Conservation (phyloP, 225 moss, liverwort and hornwort species). For the Sphagnum contortum region DNA sequence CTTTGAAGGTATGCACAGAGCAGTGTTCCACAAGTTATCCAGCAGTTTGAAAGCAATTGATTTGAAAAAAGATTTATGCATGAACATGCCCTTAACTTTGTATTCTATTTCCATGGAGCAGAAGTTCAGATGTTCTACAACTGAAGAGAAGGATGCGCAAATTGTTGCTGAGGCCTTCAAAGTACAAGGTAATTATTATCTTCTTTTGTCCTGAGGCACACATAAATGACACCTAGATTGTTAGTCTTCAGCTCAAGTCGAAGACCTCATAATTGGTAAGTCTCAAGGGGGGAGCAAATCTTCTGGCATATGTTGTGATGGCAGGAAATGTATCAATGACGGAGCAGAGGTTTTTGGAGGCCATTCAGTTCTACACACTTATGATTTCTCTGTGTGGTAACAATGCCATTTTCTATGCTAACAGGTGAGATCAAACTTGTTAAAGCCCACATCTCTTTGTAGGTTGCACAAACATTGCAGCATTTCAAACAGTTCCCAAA, state of each 20-base stretch:
- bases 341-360: constrained; percentile 28
- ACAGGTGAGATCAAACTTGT: constrained; percentile 16
- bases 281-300: too few relatives aligned
- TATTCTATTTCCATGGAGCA: too few relatives aligned
- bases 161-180: constrained; percentile 63
- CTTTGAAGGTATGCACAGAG: constrained; percentile 21
- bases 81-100: too few relatives aligned
- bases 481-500: not conserved
- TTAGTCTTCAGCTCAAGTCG: too few relatives aligned
- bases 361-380: constrained; percentile 49
- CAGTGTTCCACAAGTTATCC: not conserved
- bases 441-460: too few relatives aligned
- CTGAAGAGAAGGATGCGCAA: constrained; percentile 19
- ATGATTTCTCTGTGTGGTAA: constrained; percentile 42
- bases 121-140: not conserved
- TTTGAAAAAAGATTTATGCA: not conserved
- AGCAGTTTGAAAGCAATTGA: constrained; percentile 1
- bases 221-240: too few relatives aligned
- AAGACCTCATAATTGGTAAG: too few relatives aligned
- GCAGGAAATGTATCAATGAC: constrained; percentile 45
- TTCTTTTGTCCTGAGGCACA: not conserved
- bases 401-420: constrained; percentile 48
- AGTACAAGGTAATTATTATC: constrained; percentile 26
- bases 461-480: not conserved
- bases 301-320: too few relatives aligned